phyloP scores from a whole-genome alignment of 1,284 basidiomycete species.

The Volvariella surrecta region DNA sequence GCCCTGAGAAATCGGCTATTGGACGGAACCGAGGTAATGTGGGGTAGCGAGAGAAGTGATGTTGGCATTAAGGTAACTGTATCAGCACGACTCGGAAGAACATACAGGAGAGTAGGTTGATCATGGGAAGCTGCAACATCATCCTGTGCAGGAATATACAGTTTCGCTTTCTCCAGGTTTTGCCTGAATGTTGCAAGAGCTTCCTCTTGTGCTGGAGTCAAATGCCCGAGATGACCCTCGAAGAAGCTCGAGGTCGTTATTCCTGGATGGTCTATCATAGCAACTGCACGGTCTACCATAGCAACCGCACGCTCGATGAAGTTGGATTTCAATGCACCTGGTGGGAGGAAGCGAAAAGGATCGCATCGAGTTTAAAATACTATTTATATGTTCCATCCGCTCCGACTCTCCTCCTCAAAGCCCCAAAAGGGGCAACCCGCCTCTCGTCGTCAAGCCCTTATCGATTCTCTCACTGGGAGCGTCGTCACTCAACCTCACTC shows the following conservation, averaged over 20 bases:
- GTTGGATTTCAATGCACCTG: too few species aligned
- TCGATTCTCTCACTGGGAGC: too few species aligned
- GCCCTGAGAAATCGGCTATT: constrained; percentile 70
- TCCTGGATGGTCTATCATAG: too few species aligned
- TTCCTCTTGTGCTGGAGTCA: constrained; percentile 37
- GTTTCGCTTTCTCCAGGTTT: constrained; percentile 33
- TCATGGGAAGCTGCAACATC: constrained; percentile 42
- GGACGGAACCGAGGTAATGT: not conserved
- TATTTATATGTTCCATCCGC: too few species aligned
- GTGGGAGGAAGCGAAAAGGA: too few species aligned
- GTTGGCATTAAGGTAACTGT: constrained; percentile 1
- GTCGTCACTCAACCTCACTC: too few species aligned
- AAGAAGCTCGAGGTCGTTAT: constrained; percentile 19
- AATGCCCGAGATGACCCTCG: constrained; percentile 45
- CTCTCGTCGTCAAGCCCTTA: too few species aligned
- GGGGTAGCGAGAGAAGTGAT: constrained; percentile 1
- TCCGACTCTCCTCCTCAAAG: too few species aligned
- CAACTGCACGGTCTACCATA: too few species aligned
- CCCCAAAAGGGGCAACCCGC: too few species aligned
- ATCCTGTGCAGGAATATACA: constrained; percentile 38
- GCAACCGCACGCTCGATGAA: too few species aligned
- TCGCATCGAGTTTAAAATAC: too few species aligned
- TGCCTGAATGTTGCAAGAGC: constrained; percentile 45
- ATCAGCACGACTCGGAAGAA: constrained; percentile 9
- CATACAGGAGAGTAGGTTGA: constrained; percentile 61